Percentiles rank a stretch among this genome's conserved stretches.
Evolutionary conservation across 2,329 filamentous ascomycete genomes (phyloP).

Genomic region (Thelonectria olida): DNA sequence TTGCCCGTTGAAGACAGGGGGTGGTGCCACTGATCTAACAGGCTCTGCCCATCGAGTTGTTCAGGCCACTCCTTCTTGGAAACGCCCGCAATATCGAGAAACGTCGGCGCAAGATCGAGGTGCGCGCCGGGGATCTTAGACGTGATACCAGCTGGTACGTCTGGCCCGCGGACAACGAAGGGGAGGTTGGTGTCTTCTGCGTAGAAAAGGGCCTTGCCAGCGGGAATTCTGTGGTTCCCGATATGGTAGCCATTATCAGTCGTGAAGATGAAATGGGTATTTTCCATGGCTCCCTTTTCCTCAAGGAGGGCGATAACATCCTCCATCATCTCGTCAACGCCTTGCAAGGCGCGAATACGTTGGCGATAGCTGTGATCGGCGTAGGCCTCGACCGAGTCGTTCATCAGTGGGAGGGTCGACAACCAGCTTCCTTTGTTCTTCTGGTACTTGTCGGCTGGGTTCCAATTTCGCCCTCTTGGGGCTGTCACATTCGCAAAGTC

Average conservation of each 20-base stretch:
- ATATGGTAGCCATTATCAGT: constrained; percentile 43
- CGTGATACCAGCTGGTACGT: constrained; percentile 28
- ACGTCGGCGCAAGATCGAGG: constrained; percentile 42
- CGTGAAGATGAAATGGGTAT: constrained; percentile 37
- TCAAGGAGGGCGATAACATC: constrained; percentile 42
- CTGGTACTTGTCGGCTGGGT: neutral
- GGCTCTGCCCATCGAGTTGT: constrained; percentile 43
- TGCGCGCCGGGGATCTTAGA: constrained; percentile 37
- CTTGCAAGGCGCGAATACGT: constrained; percentile 13
- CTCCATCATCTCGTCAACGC: constrained; percentile 46
- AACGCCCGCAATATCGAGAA: constrained; percentile 40
- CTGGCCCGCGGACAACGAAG: constrained; percentile 41
- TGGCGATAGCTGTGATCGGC: neutral
- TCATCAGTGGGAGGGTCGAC: neutral
- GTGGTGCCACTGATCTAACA: constrained; percentile 40
- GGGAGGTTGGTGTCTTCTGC: constrained; percentile 45
- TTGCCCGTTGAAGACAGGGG: constrained; percentile 21
- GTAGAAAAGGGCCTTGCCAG: constrained; percentile 41
- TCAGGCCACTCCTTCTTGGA: constrained; percentile 26
- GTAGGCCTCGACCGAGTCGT: neutral
- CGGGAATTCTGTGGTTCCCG: constrained; percentile 34
- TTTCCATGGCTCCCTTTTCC: constrained; percentile 34
- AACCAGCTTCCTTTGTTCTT: constrained; percentile 1
- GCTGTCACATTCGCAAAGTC: neutral
- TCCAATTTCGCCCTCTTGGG: neutral